Evolutionary conservation across 225 moss, liverwort and hornwort species (phyloP).

Genomic region (Sphagnum contortum): DNA sequence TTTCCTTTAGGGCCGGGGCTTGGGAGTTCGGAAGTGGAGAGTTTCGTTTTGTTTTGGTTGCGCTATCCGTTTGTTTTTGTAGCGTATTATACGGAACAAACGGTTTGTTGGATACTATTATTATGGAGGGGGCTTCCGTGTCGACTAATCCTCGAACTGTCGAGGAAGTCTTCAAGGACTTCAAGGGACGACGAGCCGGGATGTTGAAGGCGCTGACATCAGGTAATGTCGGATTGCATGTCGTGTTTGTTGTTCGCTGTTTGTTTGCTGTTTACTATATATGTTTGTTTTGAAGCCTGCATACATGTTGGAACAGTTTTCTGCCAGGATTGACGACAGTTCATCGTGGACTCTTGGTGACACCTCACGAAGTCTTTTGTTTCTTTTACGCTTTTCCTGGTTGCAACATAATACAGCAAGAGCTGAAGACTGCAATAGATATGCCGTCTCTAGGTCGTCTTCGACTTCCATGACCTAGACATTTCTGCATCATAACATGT

Average conservation of each 20-base stretch:
- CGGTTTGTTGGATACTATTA: conserved; percentile 3
- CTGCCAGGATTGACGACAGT: not conserved
- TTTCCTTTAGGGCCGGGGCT: too few species aligned
- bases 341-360: too few species aligned
- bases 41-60: too few species aligned
- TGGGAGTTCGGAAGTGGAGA: too few species aligned
- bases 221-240: conserved; percentile 12
- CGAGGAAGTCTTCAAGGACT: conserved; percentile 65
- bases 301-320: not conserved
- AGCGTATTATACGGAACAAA: not conserved
- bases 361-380: too few species aligned
- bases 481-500: too few species aligned
- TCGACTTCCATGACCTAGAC: too few species aligned
- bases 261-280: not conserved
- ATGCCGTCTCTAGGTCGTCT: not conserved
- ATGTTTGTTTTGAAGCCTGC: not conserved
- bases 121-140: conserved; percentile 58
- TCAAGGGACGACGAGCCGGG: conserved; percentile 60
- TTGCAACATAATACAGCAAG: not conserved
- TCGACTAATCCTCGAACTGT: conserved; percentile 60
- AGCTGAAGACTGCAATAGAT: not conserved
- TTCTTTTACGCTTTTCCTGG: too few species aligned
- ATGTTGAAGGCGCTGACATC: conserved; percentile 63
- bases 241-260: not conserved
- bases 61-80: too few species aligned